These are phyloP conservation scores for Psilocybe azurescens DNA, from an alignment of 768 basidiomycete species.

Conservation along the genomic window DNA sequence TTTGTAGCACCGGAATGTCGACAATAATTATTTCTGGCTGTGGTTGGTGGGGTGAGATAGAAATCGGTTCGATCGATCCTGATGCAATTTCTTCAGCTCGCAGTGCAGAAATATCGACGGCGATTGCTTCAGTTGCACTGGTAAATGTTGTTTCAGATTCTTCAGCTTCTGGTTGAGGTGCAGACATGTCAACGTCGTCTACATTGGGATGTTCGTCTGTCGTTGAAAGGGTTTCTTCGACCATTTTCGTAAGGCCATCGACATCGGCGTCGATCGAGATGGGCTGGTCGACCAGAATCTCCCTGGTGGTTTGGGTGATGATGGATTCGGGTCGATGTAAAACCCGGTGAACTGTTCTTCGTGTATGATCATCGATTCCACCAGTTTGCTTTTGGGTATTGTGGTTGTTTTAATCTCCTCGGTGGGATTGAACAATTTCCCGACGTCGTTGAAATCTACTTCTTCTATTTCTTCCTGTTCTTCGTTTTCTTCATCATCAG, in stretches of 20 bases:
- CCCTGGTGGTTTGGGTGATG: no score
- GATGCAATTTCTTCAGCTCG: neutral
- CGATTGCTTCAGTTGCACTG: neutral
- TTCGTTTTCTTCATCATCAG: conserved; percentile 34
- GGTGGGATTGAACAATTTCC: conserved; percentile 44
- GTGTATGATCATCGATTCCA: conserved; percentile 7
- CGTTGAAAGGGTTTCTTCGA: conserved; percentile 26
- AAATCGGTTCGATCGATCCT: neutral
- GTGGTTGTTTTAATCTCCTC: conserved; percentile 19
- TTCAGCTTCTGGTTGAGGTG: neutral
- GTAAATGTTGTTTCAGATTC: neutral
- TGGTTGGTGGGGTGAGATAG: neutral
- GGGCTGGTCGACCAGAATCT: neutral
- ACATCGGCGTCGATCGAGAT: conserved; percentile 9
- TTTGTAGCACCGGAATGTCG: neutral
- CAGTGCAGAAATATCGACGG: neutral
- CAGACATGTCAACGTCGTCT: conserved; percentile 13
- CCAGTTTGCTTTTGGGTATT: conserved; percentile 22
- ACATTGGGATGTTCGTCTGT: conserved; percentile 11
- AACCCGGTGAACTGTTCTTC: conserved; percentile 25
- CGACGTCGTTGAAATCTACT: conserved; percentile 71
- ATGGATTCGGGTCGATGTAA: conserved; percentile 14
- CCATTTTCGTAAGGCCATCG: conserved; percentile 21
- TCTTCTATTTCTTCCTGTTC: conserved; percentile 51
- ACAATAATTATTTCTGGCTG: neutral